These are phyloP conservation scores for Pleurotus sapidus DNA, from an alignment of 768 basidiomycete genomes.

Conservation along the genomic window DNA sequence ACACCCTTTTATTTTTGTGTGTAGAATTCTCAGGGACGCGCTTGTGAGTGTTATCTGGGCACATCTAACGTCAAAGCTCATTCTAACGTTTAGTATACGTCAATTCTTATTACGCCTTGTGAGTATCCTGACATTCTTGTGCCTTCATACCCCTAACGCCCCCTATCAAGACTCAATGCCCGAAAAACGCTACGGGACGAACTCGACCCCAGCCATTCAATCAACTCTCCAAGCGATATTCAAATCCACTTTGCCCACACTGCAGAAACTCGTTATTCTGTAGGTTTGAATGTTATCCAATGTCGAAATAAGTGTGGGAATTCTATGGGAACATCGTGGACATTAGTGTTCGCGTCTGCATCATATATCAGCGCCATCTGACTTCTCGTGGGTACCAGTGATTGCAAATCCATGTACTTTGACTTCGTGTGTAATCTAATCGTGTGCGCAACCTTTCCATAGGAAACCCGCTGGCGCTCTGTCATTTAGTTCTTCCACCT, in stretches of 20 bases:
- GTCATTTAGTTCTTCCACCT: not conserved
- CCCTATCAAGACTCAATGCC: constrained; percentile 6
- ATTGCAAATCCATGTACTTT: not conserved
- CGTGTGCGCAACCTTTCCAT: too few relatives aligned
- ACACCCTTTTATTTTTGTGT: constrained; percentile 7
- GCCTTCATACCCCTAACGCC: not conserved
- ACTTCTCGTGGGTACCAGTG: too few relatives aligned
- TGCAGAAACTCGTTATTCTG: not conserved
- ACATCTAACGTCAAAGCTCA: not conserved
- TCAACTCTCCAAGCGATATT: not conserved
- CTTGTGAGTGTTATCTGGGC: not conserved
- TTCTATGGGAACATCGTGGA: too few relatives aligned
- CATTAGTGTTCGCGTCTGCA: too few relatives aligned
- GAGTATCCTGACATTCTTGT: not conserved
- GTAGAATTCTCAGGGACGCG: constrained; percentile 7
- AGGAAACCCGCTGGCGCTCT: not conserved
- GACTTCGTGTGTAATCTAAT: not conserved
- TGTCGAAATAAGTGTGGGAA: too few relatives aligned
- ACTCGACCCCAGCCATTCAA: constrained; percentile 1
- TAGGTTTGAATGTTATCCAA: too few relatives aligned
- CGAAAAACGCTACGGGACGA: constrained; percentile 2
- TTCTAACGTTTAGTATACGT: constrained; percentile 2
- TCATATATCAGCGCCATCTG: too few relatives aligned
- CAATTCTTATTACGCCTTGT: constrained; percentile 7
- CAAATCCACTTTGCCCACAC: not conserved